phyloP scores from a whole-genome alignment of 352 stramenopile genomes.

The Globisporangium nagaii region DNA sequence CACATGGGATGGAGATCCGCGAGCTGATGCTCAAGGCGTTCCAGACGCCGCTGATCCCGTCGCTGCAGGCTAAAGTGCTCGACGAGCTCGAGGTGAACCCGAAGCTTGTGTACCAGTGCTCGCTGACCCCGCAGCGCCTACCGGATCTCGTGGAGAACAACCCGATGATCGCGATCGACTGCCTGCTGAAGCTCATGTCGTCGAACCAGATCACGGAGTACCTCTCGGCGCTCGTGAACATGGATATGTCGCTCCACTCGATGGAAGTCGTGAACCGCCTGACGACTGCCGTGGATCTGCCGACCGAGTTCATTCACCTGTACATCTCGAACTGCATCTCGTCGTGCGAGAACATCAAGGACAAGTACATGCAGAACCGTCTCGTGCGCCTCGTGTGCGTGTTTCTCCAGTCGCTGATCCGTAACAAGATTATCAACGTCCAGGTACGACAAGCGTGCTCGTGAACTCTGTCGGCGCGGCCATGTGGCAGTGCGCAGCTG shows the following conservation, averaged over 20 bases:
- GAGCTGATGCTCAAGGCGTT: constrained; percentile 90
- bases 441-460: constrained; percentile 57
- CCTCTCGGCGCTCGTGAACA: constrained; percentile 95
- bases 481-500: too few species aligned
- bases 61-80: constrained; percentile 87
- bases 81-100: constrained; percentile 85
- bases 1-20: constrained; percentile 80
- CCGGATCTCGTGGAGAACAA: constrained; percentile 98
- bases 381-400: constrained; percentile 97
- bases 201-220: constrained; percentile 95
- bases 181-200: constrained; percentile 89
- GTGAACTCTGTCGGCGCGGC: too few species aligned
- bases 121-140: constrained; percentile 90
- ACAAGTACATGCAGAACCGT: constrained; percentile 98
- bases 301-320: constrained; percentile 97
- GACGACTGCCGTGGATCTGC: constrained; percentile 89
- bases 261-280: constrained; percentile 97
- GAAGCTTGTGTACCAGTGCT: constrained; percentile 90
- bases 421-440: constrained; percentile 99
- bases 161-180: constrained; percentile 96
- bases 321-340: constrained; percentile 99
- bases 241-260: constrained; percentile 98
- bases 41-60: constrained; percentile 81
- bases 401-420: constrained; percentile 97
- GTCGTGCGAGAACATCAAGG: constrained; percentile 97